Evolutionary conservation across 202 grass and related monocot species (phyloP).

Genomic region (Panicum hallii): DNA sequence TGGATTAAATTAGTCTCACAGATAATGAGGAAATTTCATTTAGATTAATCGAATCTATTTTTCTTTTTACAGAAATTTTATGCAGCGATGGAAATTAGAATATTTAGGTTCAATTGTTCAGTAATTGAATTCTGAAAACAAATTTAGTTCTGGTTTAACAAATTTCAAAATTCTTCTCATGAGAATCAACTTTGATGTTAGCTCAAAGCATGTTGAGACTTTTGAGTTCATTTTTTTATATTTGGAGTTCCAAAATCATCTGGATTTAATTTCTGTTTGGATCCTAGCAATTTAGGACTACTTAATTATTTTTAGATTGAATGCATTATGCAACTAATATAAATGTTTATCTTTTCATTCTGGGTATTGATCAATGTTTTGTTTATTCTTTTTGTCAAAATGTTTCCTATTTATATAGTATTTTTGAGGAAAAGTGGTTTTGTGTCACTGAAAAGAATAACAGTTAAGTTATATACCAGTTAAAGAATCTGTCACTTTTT

Average conservation of each 20-base stretch:
- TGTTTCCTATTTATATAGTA: neutral
- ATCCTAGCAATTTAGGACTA: neutral
- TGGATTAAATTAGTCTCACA: neutral
- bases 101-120: neutral
- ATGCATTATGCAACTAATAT: neutral
- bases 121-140: neutral
- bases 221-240: neutral
- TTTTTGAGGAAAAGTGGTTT: neutral
- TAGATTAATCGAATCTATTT: neutral
- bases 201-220: neutral
- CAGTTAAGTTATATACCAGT: neutral
- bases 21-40: neutral
- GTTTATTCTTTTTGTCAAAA: neutral
- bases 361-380: neutral
- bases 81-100: neutral
- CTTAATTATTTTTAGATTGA: neutral
- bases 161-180: neutral
- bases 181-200: constrained; percentile 3
- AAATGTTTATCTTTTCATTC: neutral
- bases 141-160: neutral
- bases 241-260: neutral
- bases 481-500: neutral
- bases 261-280: neutral
- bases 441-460: neutral
- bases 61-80: neutral